phyloP scores from a whole-genome alignment of 2,329 filamentous ascomycete species.

The Dothiorella sarmentorum region DNA sequence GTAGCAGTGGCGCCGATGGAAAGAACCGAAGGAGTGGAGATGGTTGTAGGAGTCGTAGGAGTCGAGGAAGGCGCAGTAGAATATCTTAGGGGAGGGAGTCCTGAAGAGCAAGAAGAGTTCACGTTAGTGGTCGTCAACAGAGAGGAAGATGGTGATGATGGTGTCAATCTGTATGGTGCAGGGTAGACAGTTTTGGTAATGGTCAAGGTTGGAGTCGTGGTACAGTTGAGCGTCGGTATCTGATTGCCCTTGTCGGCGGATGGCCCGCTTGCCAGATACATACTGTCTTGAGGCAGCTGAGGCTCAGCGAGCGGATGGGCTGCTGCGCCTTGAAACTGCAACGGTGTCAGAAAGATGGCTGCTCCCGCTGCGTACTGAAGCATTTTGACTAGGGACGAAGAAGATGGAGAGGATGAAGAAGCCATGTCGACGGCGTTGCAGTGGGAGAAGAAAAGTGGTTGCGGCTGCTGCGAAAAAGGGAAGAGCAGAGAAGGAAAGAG shows the following conservation, averaged over 20 bases:
- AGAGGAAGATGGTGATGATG: neutral
- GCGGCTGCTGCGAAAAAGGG: conserved; percentile 1
- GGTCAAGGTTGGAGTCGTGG: neutral
- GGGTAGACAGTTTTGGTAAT: conserved; percentile 3
- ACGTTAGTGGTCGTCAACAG: neutral
- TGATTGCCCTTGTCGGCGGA: neutral
- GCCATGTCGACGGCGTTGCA: neutral
- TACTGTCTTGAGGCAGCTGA: conserved; percentile 1
- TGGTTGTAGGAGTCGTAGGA: neutral
- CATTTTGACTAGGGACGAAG: neutral
- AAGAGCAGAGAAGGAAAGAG: neutral
- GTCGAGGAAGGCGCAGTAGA: neutral
- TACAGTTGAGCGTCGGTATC: neutral
- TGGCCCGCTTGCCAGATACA: conserved; percentile 1
- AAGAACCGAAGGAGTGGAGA: neutral
- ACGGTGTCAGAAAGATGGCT: conserved; percentile 1
- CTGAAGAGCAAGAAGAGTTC: neutral
- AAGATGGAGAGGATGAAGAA: neutral
- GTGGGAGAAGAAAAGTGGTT: neutral
- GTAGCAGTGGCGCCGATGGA: neutral
- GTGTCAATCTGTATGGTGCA: neutral
- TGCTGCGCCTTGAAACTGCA: conserved; percentile 7
- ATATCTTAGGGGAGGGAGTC: neutral
- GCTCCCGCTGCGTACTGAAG: neutral
- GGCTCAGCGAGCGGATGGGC: neutral